Evolutionary conservation across 495 filamentous ascomycete species (phyloP).

Genomic region (Halenospora varia): DNA sequence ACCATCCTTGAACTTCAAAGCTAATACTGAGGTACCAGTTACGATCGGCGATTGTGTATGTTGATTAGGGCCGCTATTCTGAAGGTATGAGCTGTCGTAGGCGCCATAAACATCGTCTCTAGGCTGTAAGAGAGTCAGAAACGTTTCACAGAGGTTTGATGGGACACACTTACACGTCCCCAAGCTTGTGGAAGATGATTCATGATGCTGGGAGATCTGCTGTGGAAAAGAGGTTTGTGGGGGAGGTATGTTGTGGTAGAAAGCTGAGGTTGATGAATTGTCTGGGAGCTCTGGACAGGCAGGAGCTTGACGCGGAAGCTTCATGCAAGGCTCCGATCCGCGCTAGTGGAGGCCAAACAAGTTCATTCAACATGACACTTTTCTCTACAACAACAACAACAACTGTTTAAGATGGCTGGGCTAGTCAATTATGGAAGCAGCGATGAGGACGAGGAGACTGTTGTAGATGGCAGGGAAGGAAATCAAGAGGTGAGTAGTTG

Average conservation of each 20-base stretch:
- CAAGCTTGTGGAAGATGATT: constrained; percentile 92
- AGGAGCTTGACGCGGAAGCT: constrained; percentile 4
- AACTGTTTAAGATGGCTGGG: constrained; percentile 50
- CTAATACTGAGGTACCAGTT: constrained; percentile 93
- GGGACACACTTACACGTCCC: constrained; percentile 70
- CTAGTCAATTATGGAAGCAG: constrained; percentile 74
- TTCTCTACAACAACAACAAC: not conserved
- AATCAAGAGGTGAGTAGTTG: constrained; percentile 2
- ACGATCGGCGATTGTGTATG: not conserved
- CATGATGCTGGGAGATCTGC: constrained; percentile 44
- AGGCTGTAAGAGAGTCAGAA: not conserved
- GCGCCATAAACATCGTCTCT: constrained; percentile 76
- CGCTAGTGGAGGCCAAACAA: not conserved
- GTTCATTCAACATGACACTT: not conserved
- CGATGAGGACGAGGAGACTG: constrained; percentile 63
- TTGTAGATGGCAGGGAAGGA: constrained; percentile 15
- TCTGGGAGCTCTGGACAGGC: not conserved
- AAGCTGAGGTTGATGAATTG: not conserved
- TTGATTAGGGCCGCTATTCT: constrained; percentile 57
- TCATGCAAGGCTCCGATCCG: not conserved
- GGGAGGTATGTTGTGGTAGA: not conserved
- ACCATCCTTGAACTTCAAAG: constrained; percentile 90
- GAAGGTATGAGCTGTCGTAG: constrained; percentile 83
- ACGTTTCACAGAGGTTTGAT: not conserved
- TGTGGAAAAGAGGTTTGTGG: not conserved